Evolutionary conservation across 305 asterid genomes (phyloP), one percentile per base, ranked within the genome.

Genomic region (Solanum hybrid): DNA sequence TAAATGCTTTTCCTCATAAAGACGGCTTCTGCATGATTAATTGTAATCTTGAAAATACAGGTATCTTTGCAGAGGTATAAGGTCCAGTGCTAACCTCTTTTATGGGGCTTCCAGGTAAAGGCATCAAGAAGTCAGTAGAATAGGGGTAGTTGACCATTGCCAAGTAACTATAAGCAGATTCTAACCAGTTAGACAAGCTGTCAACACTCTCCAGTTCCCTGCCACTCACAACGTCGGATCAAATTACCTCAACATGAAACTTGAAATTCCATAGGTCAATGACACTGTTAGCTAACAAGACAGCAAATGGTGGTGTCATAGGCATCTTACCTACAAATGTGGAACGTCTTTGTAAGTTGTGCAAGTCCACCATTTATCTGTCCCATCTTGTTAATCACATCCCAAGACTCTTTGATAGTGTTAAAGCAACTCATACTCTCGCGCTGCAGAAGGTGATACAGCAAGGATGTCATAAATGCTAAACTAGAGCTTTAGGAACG

Each of bases 101-200:
- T 90, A 97, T 95, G 29, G 99, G 99, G 89, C 95, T 91, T 86
- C 92, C 98, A 40, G 99, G 99, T 95, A 97, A 90, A 90, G 99
- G 98, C 99, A 96, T 97, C 89, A 97, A 82, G 92, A 97, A 97
- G 90, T 93, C 96, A n/a, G 99, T 87, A 51, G 99, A 96, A 90
- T 96, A 96, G 9, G 99, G 99, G 91, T 97, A 97, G 93, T 96
- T 87, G 26, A 90, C 94, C 99, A 97, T 97, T 29, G 98, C 98
- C 95, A 97, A 91, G 91, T 94, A 97, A 91, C 99, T 96, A 93
- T 97, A 97, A 60, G 98, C 99, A 7, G 95, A 92, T 0, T 92
- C 94, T 89, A 97, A 91, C 99, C 99, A 97, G 79, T 91, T 88
- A 66, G 93, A 91, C 78, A 97, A 96, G 90, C 92, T 98, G 56